phyloP scores from a whole-genome alignment of 2,329 filamentous ascomycete species.

The Aspergillus unguis region DNA sequence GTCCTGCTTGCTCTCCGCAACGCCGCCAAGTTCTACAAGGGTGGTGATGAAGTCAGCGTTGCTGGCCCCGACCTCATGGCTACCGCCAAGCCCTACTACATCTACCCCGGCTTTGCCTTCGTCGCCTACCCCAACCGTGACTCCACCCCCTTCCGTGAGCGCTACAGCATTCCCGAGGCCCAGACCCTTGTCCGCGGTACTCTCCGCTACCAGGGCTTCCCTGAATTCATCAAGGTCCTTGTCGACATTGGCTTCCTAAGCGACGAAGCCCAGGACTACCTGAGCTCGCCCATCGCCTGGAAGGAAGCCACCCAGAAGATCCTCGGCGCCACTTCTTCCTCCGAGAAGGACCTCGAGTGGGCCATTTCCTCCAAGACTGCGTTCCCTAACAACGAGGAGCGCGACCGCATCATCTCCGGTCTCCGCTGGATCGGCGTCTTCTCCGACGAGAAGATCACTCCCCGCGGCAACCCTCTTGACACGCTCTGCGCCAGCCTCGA shows the following conservation, averaged over 20 bases:
- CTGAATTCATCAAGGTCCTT: constrained; percentile 80
- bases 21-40: constrained; percentile 76
- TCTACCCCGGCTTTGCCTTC: constrained; percentile 84
- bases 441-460: constrained; percentile 65
- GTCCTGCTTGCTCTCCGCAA: constrained; percentile 85
- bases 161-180: constrained; percentile 88
- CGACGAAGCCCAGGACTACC: constrained; percentile 63
- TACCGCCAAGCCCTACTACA: constrained; percentile 82
- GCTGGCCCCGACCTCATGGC: constrained; percentile 72
- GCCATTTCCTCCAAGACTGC: constrained; percentile 72
- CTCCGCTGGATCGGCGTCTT: constrained; percentile 69
- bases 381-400: constrained; percentile 67
- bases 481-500: constrained; percentile 87
- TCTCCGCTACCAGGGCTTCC: constrained; percentile 34
- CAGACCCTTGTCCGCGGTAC: constrained; percentile 69
- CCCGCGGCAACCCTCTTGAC: constrained; percentile 77
- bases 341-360: constrained; percentile 66
- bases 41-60: constrained; percentile 70
- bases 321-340: constrained; percentile 63
- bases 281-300: constrained; percentile 70
- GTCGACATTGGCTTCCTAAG: constrained; percentile 87
- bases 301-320: constrained; percentile 79
- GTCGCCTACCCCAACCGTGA: constrained; percentile 94
- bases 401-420: constrained; percentile 66
- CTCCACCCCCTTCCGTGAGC: constrained; percentile 79